Conservation (phyloP, 352 stramenopile species). For the Phytophthora brassicae region DNA sequence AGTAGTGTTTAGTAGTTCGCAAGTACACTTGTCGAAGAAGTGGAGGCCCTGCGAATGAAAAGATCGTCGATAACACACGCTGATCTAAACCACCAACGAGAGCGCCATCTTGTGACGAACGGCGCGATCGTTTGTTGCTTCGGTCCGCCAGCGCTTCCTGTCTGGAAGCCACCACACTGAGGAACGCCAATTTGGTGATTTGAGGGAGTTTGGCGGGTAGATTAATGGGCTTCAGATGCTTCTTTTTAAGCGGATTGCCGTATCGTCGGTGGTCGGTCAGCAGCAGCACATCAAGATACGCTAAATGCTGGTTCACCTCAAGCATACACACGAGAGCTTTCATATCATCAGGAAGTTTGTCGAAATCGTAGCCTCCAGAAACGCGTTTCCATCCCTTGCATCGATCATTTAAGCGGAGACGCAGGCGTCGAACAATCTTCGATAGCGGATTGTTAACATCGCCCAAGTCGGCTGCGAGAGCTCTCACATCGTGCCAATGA, state of each 20-base stretch:
- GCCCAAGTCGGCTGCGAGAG: too few species aligned
- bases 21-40: conserved; percentile 19
- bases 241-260: conserved; percentile 4
- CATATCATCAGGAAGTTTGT: background rate
- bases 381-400: too few species aligned
- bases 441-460: too few species aligned
- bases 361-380: too few species aligned
- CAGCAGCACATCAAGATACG: conserved; percentile 11
- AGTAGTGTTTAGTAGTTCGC: background rate
- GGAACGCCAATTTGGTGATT: conserved; percentile 7
- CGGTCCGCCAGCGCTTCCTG: background rate
- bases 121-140: background rate
- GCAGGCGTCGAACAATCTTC: too few species aligned
- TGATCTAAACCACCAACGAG: background rate
- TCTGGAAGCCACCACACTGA: conserved; percentile 10
- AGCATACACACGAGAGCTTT: conserved; percentile 8
- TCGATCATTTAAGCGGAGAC: too few species aligned
- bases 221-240: conserved; percentile 6
- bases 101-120: background rate
- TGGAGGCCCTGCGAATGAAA: conserved; percentile 7
- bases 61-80: conserved; percentile 8
- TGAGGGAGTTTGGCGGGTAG: background rate
- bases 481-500: too few species aligned
- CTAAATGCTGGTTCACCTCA: conserved; percentile 4
- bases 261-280: background rate